Evolutionary conservation across 345 rosid species (phyloP), one percentile per base, ranked within the genome.

Genomic region (Cochlearia excelsa): DNA sequence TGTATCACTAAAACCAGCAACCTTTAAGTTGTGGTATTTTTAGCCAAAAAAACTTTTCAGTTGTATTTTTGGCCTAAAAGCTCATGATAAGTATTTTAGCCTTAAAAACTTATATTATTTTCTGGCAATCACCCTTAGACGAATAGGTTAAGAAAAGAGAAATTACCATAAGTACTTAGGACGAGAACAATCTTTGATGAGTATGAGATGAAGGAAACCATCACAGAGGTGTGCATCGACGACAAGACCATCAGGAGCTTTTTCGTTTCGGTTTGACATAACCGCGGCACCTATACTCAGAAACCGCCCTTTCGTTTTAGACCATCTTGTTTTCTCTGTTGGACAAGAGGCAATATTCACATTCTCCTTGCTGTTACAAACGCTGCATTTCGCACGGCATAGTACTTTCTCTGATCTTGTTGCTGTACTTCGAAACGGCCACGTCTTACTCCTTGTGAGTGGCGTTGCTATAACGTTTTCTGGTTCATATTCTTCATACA

Each of bases 231-330:
- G 96, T 59, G 98, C 98, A 73, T 92, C 96, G 26, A 83, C 93
- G 47, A 92, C 98, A 67, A 92, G 78, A 56, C 98, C 98, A 72
- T 92, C 98, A 11, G 95, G 98, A 26, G 98, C 95, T 77, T 78
- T 73, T 76, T 88, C 95, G 61, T 88, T 92, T 65, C 93, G 81
- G 77, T 86, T 86, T 49, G 98, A 84, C 50, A 86, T 92, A 31
- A 88, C 62, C 43, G 98, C 98, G 48, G 93, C 98, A 51, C 95
- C 96, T 66, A 88, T 69, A 27, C 98, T 88, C 46, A 88, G 80
- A 77, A 81, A 92, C 59, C 72, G 56, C 26, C 98, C 98, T 78
- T 46, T 86, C 26, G 82, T 65, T 76, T 58, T 83, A 70, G 39
- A 45, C 96, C 96, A 92, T 63, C 67, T 83, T 64, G 63, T 54